These are phyloP conservation scores for Candolleomyces eurysporus DNA, from an alignment of 768 basidiomycete species.

Conservation along the genomic window DNA sequence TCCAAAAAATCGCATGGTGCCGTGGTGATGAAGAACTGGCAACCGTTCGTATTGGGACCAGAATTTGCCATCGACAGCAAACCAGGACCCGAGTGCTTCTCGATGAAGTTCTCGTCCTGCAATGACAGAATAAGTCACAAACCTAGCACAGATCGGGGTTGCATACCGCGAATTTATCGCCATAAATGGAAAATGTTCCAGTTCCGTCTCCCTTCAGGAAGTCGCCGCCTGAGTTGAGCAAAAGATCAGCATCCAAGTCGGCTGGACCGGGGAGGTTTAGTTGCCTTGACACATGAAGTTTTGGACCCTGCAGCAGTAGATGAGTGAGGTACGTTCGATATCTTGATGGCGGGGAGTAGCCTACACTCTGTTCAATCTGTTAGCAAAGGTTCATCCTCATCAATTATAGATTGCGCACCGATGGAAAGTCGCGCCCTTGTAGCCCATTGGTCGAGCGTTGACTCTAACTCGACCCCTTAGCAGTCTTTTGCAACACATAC, in stretches of 20 bases:
- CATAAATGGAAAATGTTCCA: slow-evolving; percentile 95
- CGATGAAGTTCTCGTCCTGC: slow-evolving; percentile 92
- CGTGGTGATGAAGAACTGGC: slow-evolving; percentile 98
- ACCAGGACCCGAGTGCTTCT: slow-evolving; percentile 85
- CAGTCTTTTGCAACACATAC: neutral
- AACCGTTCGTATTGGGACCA: slow-evolving; percentile 91
- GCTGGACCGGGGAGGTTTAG: neutral
- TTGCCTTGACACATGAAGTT: slow-evolving; percentile 97
- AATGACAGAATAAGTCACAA: neutral
- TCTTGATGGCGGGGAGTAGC: slow-evolving; percentile 15
- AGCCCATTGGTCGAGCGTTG: slow-evolving; percentile 85
- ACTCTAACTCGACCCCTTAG: slow-evolving; percentile 43
- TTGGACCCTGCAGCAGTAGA: slow-evolving; percentile 54
- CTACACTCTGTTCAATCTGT: slow-evolving; percentile 62
- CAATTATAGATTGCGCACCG: slow-evolving; percentile 50
- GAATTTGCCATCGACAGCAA: slow-evolving; percentile 97
- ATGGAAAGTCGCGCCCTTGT: slow-evolving; percentile 90
- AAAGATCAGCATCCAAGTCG: neutral
- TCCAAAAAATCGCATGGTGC: slow-evolving; percentile 95
- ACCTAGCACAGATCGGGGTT: too few species aligned
- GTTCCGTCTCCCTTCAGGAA: slow-evolving; percentile 95
- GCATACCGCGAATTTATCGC: slow-evolving; percentile 85
- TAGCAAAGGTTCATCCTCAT: slow-evolving; percentile 1
- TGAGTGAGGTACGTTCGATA: slow-evolving; percentile 9
- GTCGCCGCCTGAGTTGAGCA: slow-evolving; percentile 67